A percentile compares a stretch with the other conserved stretches of the same genome.
Evolutionary conservation across 495 filamentous ascomycete species (phyloP).

Genomic region (Penicillium argentinense): DNA sequence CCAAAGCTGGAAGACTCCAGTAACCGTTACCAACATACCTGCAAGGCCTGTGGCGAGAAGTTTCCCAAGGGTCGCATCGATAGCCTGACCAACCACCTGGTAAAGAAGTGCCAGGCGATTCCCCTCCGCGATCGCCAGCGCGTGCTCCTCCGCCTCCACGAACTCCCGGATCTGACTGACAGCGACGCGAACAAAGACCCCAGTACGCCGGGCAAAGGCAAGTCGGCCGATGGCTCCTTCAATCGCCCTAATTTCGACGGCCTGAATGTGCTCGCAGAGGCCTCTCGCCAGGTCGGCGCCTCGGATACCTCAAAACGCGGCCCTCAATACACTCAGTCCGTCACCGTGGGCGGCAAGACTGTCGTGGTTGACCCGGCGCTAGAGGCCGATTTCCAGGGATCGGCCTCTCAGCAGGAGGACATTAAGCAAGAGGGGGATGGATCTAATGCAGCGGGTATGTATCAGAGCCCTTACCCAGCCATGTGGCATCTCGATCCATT

Average conservation of each 20-base stretch:
- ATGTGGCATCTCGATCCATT: no score
- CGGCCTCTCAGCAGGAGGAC: slow-evolving; percentile 26
- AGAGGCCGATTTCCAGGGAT: slow-evolving; percentile 46
- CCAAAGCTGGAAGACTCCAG: slow-evolving; percentile 78
- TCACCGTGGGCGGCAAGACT: slow-evolving; percentile 49
- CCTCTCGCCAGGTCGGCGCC: slow-evolving; percentile 66
- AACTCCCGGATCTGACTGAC: slow-evolving; percentile 41
- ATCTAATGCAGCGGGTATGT: slow-evolving; percentile 24
- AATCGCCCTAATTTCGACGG: slow-evolving; percentile 66
- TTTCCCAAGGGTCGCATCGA: slow-evolving; percentile 86
- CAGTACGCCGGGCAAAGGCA: slow-evolving; percentile 38
- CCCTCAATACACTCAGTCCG: slow-evolving; percentile 43
- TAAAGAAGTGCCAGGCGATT: slow-evolving; percentile 78
- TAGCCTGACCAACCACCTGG: slow-evolving; percentile 71
- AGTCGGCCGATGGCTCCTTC: slow-evolving; percentile 39
- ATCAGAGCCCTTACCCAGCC: not conserved
- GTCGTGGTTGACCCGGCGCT: slow-evolving; percentile 49
- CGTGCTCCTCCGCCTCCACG: slow-evolving; percentile 60
- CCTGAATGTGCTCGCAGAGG: slow-evolving; percentile 78
- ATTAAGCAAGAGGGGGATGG: slow-evolving; percentile 33
- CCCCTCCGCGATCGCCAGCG: slow-evolving; percentile 64
- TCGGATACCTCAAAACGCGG: slow-evolving; percentile 46
- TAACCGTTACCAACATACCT: slow-evolving; percentile 86
- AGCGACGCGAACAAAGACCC: slow-evolving; percentile 37
- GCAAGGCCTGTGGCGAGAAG: slow-evolving; percentile 79